Percentiles rank a stretch among this genome's conserved stretches.
Evolutionary conservation across 305 asterid species (phyloP).

Genomic region (Fraxinus paxiana): DNA sequence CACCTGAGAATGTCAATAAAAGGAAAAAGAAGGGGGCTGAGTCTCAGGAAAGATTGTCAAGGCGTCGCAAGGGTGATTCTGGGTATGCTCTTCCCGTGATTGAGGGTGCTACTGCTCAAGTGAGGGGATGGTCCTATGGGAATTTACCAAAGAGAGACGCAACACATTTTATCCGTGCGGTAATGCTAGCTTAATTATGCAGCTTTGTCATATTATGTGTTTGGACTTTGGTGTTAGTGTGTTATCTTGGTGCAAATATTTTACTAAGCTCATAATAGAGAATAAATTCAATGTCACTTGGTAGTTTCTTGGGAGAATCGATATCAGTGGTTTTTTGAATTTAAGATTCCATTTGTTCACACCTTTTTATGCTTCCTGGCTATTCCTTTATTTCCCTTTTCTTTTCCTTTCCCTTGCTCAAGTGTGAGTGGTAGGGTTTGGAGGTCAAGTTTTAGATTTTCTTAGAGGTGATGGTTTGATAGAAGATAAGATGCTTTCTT

Average conservation of each 20-base stretch:
- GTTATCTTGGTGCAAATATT: background rate
- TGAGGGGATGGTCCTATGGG: constrained; percentile 93
- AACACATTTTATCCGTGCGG: constrained; percentile 88
- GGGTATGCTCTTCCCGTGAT: constrained; percentile 61
- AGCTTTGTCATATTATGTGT: background rate
- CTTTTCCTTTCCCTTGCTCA: background rate
- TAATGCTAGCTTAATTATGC: constrained; percentile 31
- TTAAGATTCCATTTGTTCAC: background rate
- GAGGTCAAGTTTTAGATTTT: background rate
- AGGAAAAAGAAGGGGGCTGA: constrained; percentile 84
- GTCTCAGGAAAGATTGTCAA: constrained; percentile 68
- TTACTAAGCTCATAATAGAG: background rate
- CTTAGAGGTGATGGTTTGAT: background rate
- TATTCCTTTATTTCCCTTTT: background rate
- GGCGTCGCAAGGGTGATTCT: constrained; percentile 79
- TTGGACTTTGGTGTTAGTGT: background rate
- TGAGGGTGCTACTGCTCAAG: constrained; percentile 97
- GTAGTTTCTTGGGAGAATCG: background rate
- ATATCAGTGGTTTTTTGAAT: background rate
- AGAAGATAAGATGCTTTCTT: background rate
- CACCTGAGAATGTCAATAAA: constrained; percentile 60
- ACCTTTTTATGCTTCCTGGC: background rate
- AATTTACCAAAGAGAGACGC: constrained; percentile 95
- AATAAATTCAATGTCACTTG: background rate
- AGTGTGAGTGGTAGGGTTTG: background rate